These are phyloP conservation scores for Choricystis sp. DNA, from an alignment of 139 green algal genomes.

Conservation along the genomic window DNA sequence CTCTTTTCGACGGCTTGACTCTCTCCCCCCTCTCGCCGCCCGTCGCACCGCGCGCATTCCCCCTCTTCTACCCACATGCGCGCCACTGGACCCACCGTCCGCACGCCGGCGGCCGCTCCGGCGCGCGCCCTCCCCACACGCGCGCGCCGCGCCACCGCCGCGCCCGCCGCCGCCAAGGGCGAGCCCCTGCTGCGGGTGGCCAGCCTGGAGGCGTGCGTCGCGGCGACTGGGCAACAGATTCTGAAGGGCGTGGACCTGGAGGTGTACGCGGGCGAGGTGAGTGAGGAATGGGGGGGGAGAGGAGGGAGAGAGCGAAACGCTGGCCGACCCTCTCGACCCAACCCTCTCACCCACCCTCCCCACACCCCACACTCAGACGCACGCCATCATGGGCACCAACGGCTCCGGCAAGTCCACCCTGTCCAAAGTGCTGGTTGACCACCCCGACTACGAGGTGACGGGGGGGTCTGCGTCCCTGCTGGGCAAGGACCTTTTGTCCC, in stretches of 20 bases:
- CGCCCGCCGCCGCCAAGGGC: too few relatives aligned
- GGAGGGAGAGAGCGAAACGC: neutral
- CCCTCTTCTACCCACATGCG: too few relatives aligned
- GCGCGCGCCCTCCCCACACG: too few relatives aligned
- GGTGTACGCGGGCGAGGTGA: constrained; percentile 64
- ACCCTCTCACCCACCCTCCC: neutral
- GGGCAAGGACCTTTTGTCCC: constrained; percentile 77
- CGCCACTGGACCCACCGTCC: too few relatives aligned
- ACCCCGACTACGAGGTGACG: constrained; percentile 95
- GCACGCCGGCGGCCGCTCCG: too few relatives aligned
- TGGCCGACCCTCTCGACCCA: neutral
- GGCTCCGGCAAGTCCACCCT: constrained; percentile 92
- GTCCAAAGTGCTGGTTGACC: constrained; percentile 86
- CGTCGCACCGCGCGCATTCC: too few relatives aligned
- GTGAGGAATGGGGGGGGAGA: neutral
- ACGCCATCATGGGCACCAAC: constrained; percentile 99
- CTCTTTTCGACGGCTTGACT: too few relatives aligned
- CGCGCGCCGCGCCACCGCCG: too few relatives aligned
- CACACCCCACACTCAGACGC: constrained; percentile 8
- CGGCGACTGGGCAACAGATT: constrained; percentile 60
- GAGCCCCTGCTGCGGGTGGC: constrained; percentile 60
- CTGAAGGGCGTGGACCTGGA: constrained; percentile 83
- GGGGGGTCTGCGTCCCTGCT: constrained; percentile 30
- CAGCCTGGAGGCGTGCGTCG: constrained; percentile 59
- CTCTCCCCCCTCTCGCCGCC: too few relatives aligned